Base-by-base conservation (phyloP, 257 asterid genomes). In the Rauvolfia tetraphylla region DNA sequence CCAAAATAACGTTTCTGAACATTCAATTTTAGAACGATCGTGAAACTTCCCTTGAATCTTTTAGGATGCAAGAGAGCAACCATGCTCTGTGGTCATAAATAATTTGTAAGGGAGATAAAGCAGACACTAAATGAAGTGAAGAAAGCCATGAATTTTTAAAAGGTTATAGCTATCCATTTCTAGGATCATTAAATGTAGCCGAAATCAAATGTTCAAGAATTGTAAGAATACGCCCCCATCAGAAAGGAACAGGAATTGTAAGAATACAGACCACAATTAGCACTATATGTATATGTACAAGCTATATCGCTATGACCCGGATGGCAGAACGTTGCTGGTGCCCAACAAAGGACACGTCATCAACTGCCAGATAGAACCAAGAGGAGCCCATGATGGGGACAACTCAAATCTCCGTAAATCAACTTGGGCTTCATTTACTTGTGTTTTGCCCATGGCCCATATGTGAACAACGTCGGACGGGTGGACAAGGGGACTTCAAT, bases 71-170 rank as follows among this genome's bases (percentile, higher is more conserved):
- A 41, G 8, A 41, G 44, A 41, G 8, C 3, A 8, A 3, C 44
- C 44, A 41, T 9, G 15, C 17, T 49, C 56, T 14, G 15, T 49
- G 15, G 15, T 49, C 56, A 49, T 49, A 49, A 49, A 53, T 53
- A 53, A 18, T 18, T 18, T 53, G 17, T 53, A 53, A 18, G 59
- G 4, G 20, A 15, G 23, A 14, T 18, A 18, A 18, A 15, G 20
- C 8, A 53, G 9, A 53, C 9, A 53, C 18, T 61, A 61, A 61
- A 59, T 29, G 68, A 33, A 72, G 49, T 31, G 31, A 51, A 33
- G 48, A 73, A 73, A 73, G 2, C 41, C 56, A 58, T 57, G 77
- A 73, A 39, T 13, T 73, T n/a, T 18, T 56, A 56, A 15, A 75
- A 46, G 61, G 14, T 20, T 27, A 27, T 58, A 17, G 51, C 10